Conservation (phyloP, 208 protist species). For the Vickermania ingenoplastis region DNA sequence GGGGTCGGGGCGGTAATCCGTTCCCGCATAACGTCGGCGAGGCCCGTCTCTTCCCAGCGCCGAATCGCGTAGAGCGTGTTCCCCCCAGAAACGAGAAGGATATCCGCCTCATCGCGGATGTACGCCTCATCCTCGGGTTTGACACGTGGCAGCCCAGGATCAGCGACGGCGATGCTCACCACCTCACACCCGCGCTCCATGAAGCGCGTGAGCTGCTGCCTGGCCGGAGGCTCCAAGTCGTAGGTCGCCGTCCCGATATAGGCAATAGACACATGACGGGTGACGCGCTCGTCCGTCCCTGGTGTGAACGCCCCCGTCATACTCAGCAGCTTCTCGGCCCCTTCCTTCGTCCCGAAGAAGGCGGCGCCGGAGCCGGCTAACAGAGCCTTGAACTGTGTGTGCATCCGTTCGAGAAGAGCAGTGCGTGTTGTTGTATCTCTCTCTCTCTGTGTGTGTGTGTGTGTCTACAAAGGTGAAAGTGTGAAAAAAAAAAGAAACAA, state of each 20-base stretch:
- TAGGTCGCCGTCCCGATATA: conserved; percentile 87
- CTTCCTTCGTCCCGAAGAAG: conserved; percentile 27
- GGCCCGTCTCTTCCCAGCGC: conserved; percentile 76
- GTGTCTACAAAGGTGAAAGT: not conserved
- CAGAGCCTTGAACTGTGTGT: conserved; percentile 31
- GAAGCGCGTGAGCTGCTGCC: conserved; percentile 36
- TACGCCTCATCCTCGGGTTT: conserved; percentile 24
- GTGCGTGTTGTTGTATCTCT: not conserved
- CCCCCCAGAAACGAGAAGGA: conserved; percentile 77
- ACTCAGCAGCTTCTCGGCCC: conserved; percentile 49
- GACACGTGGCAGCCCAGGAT: conserved; percentile 15
- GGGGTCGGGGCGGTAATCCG: conserved; percentile 11
- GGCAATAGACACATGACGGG: conserved; percentile 30
- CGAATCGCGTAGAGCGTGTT: conserved; percentile 88
- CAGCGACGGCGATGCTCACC: conserved; percentile 35
- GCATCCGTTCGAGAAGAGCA: not conserved
- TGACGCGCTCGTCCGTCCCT: conserved; percentile 4
- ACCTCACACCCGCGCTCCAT: conserved; percentile 43
- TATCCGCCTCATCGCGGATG: conserved; percentile 33
- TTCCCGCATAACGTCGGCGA: conserved; percentile 35
- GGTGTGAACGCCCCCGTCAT: conserved; percentile 24
- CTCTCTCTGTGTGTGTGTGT: conserved; percentile 8
- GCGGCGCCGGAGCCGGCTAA: conserved; percentile 54
- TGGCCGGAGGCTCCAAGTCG: conserved; percentile 41
- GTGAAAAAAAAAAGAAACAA: conserved; percentile 4